These are phyloP conservation scores for Paramecium pentaurelia DNA, from an alignment of 73 alveolate genomes.

Conservation along the genomic window DNA sequence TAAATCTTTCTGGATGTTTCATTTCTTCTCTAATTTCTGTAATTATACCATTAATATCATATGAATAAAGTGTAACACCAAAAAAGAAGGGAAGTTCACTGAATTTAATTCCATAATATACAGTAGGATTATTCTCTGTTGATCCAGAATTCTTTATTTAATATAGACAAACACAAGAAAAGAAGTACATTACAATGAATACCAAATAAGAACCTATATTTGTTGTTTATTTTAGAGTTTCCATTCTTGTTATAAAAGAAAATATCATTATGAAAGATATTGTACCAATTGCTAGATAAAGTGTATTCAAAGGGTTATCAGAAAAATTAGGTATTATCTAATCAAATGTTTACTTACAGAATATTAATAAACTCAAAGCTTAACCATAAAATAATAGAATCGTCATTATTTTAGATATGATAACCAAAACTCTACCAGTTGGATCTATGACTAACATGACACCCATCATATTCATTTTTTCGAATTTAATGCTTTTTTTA, in stretches of 20 bases:
- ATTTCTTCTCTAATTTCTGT: conserved; percentile 50
- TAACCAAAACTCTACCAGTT: not conserved
- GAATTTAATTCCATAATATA: not conserved
- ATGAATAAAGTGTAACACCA: conserved; percentile 32
- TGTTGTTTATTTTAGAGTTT: not conserved
- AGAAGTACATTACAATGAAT: conserved; percentile 38
- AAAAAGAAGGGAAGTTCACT: conserved; percentile 14
- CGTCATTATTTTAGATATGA: not conserved
- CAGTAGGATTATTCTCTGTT: not conserved
- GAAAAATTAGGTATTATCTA: not conserved
- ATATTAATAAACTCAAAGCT: conserved; percentile 13
- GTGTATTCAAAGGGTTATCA: not conserved
- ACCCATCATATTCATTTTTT: conserved; percentile 45
- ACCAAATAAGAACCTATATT: conserved; percentile 38
- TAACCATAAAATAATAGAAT: not conserved
- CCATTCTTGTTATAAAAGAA: conserved; percentile 37
- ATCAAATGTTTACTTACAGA: not conserved
- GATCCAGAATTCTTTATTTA: not conserved
- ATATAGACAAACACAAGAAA: not conserved
- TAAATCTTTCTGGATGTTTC: not conserved
- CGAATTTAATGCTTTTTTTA: not conserved
- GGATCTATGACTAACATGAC: conserved; percentile 1
- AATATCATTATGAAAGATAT: not conserved
- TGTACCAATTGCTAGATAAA: not conserved
- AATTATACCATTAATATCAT: conserved; percentile 26